These are phyloP conservation scores for Botrytis tulipae DNA, from an alignment of 2,329 filamentous ascomycete genomes.

Conservation along the genomic window DNA sequence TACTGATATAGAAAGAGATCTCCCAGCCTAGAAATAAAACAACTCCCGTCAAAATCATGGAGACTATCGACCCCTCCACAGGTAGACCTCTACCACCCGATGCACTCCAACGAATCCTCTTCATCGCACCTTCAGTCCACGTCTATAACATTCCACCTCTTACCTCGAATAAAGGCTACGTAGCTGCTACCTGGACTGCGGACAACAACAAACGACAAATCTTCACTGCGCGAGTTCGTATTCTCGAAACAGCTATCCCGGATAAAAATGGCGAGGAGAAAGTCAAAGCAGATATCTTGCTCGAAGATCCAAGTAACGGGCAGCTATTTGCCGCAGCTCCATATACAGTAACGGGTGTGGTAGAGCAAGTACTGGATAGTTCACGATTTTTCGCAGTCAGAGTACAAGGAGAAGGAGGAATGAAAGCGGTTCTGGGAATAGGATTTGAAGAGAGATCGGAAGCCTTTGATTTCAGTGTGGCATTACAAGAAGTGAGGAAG, in stretches of 20 bases:
- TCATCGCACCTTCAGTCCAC: slow-evolving; percentile 71
- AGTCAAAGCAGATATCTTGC: slow-evolving; percentile 71
- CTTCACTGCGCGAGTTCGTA: slow-evolving; percentile 78
- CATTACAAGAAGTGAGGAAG: slow-evolving; percentile 74
- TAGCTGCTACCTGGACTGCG: slow-evolving; percentile 72
- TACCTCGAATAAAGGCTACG: slow-evolving; percentile 74
- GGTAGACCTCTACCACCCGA: slow-evolving; percentile 65
- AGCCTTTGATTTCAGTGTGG: slow-evolving; percentile 81
- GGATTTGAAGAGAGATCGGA: slow-evolving; percentile 85
- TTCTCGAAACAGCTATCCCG: slow-evolving; percentile 69
- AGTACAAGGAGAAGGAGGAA: slow-evolving; percentile 71
- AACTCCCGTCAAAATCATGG: slow-evolving; percentile 28
- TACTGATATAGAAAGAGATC: neutral
- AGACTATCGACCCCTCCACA: slow-evolving; percentile 65
- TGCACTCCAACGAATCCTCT: slow-evolving; percentile 82
- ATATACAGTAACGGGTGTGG: slow-evolving; percentile 62
- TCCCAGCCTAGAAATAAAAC: neutral
- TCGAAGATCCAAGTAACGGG: slow-evolving; percentile 72
- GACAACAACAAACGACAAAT: slow-evolving; percentile 69
- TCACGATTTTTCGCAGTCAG: slow-evolving; percentile 81
- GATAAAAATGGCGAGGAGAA: slow-evolving; percentile 46
- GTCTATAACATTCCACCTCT: slow-evolving; percentile 86
- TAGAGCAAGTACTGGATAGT: slow-evolving; percentile 77
- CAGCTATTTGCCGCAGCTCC: slow-evolving; percentile 82
- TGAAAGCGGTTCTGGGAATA: slow-evolving; percentile 77